Conservation (phyloP, 495 filamentous ascomycete genomes). For the Clavariopsis aquatica region DNA sequence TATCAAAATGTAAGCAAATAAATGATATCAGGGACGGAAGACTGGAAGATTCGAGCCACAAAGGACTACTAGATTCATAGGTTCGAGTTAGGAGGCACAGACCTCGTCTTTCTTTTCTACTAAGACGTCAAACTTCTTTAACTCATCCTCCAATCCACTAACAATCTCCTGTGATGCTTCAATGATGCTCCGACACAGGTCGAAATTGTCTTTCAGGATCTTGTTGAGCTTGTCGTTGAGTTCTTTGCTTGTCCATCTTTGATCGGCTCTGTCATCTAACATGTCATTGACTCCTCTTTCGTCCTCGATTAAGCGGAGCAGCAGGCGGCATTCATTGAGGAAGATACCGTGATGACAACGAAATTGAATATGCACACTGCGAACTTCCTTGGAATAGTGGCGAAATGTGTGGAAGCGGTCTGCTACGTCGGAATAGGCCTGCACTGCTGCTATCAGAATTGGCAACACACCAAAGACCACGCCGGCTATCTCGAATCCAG, state of each 20-base stretch:
- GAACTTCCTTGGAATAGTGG: conserved; percentile 23
- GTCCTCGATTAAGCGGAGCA: conserved; percentile 19
- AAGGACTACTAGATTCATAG: too few relatives aligned
- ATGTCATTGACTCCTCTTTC: conserved; percentile 21
- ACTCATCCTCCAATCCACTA: conserved; percentile 28
- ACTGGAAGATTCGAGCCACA: background rate
- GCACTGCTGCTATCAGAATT: conserved; percentile 23
- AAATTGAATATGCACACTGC: conserved; percentile 12
- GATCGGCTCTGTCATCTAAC: conserved; percentile 7
- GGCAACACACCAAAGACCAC: conserved; percentile 27
- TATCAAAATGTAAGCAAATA: background rate
- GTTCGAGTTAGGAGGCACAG: background rate
- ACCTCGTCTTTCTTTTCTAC: conserved; percentile 16
- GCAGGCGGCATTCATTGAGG: conserved; percentile 29
- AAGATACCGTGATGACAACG: conserved; percentile 19
- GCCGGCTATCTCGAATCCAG: conserved; percentile 29
- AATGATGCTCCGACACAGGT: conserved; percentile 22
- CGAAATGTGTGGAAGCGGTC: conserved; percentile 19
- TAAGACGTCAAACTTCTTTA: conserved; percentile 27
- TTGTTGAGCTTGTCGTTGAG: conserved; percentile 18
- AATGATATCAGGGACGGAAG: background rate
- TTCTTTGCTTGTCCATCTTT: conserved; percentile 18
- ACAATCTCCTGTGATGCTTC: conserved; percentile 31
- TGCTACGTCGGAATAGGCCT: conserved; percentile 15
- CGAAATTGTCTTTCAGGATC: conserved; percentile 22